phyloP scores from a whole-genome alignment of 306 rosid genomes.

The Mimosa pudica region DNA sequence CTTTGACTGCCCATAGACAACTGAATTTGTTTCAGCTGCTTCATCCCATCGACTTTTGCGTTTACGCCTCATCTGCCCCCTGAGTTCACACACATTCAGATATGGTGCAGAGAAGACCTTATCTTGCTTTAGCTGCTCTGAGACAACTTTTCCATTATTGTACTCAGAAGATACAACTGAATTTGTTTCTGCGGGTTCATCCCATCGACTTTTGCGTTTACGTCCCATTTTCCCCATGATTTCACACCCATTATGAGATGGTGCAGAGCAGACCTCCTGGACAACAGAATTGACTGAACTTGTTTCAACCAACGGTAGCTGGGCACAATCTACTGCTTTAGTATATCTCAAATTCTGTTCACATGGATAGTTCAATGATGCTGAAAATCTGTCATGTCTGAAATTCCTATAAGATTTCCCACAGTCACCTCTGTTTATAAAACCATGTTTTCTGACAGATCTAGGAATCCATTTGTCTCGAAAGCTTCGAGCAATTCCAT shows the following conservation, averaged over 20 bases:
- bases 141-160: not conserved
- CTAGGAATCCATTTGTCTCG: conserved; percentile 92
- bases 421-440: conserved; percentile 64
- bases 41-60: conserved; percentile 99
- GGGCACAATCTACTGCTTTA: conserved; percentile 57
- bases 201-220: conserved; percentile 98
- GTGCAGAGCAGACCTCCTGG: conserved; percentile 56
- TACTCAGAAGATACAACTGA: conserved; percentile 23
- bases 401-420: conserved; percentile 69
- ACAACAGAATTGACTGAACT: conserved; percentile 45
- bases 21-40: conserved; percentile 62
- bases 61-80: conserved; percentile 60
- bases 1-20: conserved; percentile 2
- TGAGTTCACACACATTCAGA: conserved; percentile 44
- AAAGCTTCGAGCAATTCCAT: conserved; percentile 93
- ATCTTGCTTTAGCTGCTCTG: conserved; percentile 62
- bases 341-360: conserved; percentile 67
- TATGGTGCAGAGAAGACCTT: conserved; percentile 48
- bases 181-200: conserved; percentile 76
- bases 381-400: conserved; percentile 51
- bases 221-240: conserved; percentile 52
- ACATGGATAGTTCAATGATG: conserved; percentile 48
- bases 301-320: conserved; percentile 46
- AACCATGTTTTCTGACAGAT: conserved; percentile 53
- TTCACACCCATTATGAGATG: conserved; percentile 44